phyloP scores from a whole-genome alignment of 1,284 basidiomycete species.

The Paramarasmius palmivorus region DNA sequence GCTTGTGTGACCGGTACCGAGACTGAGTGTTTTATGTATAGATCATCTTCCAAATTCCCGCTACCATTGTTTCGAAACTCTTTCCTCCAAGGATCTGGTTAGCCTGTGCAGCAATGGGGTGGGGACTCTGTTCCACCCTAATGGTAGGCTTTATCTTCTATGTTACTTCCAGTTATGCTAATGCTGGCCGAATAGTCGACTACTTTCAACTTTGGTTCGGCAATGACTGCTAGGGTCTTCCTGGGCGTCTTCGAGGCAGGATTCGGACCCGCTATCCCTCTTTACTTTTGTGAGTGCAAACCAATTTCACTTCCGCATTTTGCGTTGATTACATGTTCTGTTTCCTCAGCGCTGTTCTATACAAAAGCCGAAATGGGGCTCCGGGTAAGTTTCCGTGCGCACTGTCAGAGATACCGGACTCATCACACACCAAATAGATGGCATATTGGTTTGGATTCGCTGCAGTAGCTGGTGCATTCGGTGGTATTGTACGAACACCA shows the following conservation, averaged over 20 bases:
- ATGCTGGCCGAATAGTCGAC: slow-evolving; percentile 43
- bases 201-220: slow-evolving; percentile 54
- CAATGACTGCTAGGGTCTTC: slow-evolving; percentile 59
- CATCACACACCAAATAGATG: slow-evolving; percentile 33
- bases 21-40: slow-evolving; percentile 25
- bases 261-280: slow-evolving; percentile 71
- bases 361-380: slow-evolving; percentile 72
- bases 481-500: slow-evolving; percentile 45
- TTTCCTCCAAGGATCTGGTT: slow-evolving; percentile 68
- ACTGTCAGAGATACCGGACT: neutral
- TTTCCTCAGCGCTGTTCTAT: slow-evolving; percentile 65
- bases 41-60: slow-evolving; percentile 74
- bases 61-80: slow-evolving; percentile 64
- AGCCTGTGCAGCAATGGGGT: slow-evolving; percentile 63
- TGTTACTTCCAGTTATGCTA: neutral
- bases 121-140: slow-evolving; percentile 69
- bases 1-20: neutral
- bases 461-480: slow-evolving; percentile 77
- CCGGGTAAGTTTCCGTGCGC: slow-evolving; percentile 35
- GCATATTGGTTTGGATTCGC: slow-evolving; percentile 82
- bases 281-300: slow-evolving; percentile 68
- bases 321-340: neutral
- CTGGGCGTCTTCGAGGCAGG: slow-evolving; percentile 74
- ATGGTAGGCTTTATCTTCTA: slow-evolving; percentile 48
- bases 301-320: neutral